phyloP scores from a whole-genome alignment of 169 alveolate genomes.

The Plasmodium chabaudi region DNA sequence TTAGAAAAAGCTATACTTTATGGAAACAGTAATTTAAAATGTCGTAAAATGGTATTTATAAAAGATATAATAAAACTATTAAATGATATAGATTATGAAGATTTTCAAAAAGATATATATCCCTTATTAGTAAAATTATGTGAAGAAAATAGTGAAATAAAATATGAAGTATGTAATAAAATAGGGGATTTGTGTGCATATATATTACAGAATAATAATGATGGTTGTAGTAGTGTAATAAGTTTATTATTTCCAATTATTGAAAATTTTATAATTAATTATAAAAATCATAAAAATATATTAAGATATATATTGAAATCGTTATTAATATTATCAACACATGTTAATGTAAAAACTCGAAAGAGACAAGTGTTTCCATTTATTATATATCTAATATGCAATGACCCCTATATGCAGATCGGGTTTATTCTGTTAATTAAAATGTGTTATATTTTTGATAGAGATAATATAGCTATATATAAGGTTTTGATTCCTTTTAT shows the following conservation, averaged over 20 bases:
- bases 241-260: constrained; percentile 48
- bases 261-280: constrained; percentile 29
- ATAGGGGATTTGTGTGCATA: constrained; percentile 74
- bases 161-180: constrained; percentile 54
- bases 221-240: constrained; percentile 30
- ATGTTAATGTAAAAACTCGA: constrained; percentile 34
- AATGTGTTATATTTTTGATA: constrained; percentile 42
- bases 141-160: constrained; percentile 46
- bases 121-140: constrained; percentile 51
- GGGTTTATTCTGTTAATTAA: constrained; percentile 56
- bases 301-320: constrained; percentile 38
- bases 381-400: constrained; percentile 13
- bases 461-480: constrained; percentile 11
- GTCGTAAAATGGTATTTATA: constrained; percentile 62
- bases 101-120: constrained; percentile 47
- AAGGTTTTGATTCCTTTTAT: constrained; percentile 30
- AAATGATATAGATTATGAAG: constrained; percentile 24
- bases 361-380: constrained; percentile 46
- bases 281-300: constrained; percentile 16
- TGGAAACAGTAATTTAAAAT: constrained; percentile 56
- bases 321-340: constrained; percentile 60
- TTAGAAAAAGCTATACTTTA: constrained; percentile 50
- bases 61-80: constrained; percentile 41
- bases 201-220: constrained; percentile 45
- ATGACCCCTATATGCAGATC: constrained; percentile 20